Percentiles rank a stretch among this genome's conserved stretches.
Evolutionary conservation across 345 rosid species (phyloP).

Genomic region (Citrus inodora): DNA sequence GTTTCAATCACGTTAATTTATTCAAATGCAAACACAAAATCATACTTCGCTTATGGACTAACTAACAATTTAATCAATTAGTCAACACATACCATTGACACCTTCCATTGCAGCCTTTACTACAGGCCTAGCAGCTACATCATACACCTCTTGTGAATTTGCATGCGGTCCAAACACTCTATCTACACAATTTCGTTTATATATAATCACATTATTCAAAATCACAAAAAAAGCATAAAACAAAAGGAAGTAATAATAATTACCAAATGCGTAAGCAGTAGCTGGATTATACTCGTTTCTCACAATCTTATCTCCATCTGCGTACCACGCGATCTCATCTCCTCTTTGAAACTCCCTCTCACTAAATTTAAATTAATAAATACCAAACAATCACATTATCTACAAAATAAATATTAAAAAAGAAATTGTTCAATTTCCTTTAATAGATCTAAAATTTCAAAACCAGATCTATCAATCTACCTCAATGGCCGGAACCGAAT

Average conservation of each 20-base stretch:
- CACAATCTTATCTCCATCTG: constrained; percentile 92
- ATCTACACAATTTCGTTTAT: constrained; percentile 39
- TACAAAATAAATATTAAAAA: constrained; percentile 2
- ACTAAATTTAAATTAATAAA: constrained; percentile 31
- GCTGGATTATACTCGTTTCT: constrained; percentile 85
- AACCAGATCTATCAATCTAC: constrained; percentile 64
- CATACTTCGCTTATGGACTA: background rate
- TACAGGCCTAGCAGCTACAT: constrained; percentile 92
- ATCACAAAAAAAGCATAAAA: background rate
- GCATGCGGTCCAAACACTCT: constrained; percentile 88
- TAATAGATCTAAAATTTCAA: constrained; percentile 46
- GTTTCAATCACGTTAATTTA: background rate
- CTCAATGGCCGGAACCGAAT: constrained; percentile 95
- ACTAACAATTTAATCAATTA: background rate
- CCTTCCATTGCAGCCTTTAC: constrained; percentile 99
- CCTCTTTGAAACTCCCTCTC: constrained; percentile 93
- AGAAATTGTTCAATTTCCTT: constrained; percentile 4
- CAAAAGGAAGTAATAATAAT: background rate
- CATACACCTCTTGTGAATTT: constrained; percentile 75
- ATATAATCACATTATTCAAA: background rate
- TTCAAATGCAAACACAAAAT: background rate
- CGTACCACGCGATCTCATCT: constrained; percentile 94
- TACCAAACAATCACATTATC: constrained; percentile 9
- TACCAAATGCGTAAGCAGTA: constrained; percentile 92
- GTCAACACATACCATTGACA: constrained; percentile 65